Conservation (phyloP, 768 basidiomycete genomes). For the Pulveroboletus sp. region DNA sequence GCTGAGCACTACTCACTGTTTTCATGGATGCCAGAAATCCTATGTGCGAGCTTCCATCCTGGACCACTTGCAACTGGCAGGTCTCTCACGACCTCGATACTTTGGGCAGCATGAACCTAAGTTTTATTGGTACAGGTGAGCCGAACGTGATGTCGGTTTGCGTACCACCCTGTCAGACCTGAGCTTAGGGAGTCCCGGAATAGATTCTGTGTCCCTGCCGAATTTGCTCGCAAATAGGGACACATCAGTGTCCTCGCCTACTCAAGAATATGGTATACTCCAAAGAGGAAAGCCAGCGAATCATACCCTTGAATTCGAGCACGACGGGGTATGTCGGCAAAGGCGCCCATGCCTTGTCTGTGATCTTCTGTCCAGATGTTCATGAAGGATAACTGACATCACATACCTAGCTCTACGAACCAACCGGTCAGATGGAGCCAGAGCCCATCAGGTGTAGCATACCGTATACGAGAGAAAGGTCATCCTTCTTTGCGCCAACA, state of each 20-base stretch:
- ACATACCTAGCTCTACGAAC: slow-evolving; percentile 50
- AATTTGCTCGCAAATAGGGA: slow-evolving; percentile 54
- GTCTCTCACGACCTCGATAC: slow-evolving; percentile 76
- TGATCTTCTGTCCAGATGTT: background rate
- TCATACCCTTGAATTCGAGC: slow-evolving; percentile 61
- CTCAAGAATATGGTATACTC: too few relatives aligned
- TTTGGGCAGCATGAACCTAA: slow-evolving; percentile 77
- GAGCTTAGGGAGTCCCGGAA: slow-evolving; percentile 69
- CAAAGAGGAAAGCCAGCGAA: too few relatives aligned
- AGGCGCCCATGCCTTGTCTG: slow-evolving; percentile 68
- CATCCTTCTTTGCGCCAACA: slow-evolving; percentile 77
- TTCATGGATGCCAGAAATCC: slow-evolving; percentile 70
- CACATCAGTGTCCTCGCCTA: too few relatives aligned
- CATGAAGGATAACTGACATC: background rate
- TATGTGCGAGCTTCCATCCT: slow-evolving; percentile 73
- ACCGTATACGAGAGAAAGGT: slow-evolving; percentile 74
- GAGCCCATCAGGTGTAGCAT: slow-evolving; percentile 9
- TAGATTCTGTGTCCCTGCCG: slow-evolving; percentile 31
- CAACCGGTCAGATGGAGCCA: background rate
- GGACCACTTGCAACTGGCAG: slow-evolving; percentile 72
- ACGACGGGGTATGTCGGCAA: slow-evolving; percentile 88
- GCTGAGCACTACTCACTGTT: slow-evolving; percentile 57
- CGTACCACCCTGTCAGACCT: slow-evolving; percentile 70
- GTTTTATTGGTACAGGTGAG: background rate
- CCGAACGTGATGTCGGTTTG: background rate